These are phyloP conservation scores for Allomyces javanicus DNA, from an alignment of 192 early-diverging fungal genomes.

Conservation along the genomic window DNA sequence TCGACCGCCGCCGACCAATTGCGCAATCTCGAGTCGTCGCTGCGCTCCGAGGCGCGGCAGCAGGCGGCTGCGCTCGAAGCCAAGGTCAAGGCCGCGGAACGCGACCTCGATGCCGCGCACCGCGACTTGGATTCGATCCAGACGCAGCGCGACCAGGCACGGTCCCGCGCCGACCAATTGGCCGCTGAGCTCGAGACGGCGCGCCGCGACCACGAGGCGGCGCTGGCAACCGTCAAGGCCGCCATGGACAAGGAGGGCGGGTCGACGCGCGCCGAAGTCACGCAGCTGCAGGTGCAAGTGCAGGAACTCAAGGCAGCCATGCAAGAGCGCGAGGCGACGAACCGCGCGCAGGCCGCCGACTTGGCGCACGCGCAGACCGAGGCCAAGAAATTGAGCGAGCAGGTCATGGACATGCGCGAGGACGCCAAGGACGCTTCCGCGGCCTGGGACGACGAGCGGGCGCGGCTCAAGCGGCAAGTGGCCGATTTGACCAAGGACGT, in stretches of 20 bases:
- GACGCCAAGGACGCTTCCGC: neutral
- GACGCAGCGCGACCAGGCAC: no score
- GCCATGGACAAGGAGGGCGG: neutral
- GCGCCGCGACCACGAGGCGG: neutral
- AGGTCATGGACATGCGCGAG: neutral
- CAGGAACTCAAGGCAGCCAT: neutral
- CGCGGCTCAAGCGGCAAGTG: slow-evolving; percentile 2
- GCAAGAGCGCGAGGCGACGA: neutral
- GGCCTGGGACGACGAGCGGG: neutral
- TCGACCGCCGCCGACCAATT: no score
- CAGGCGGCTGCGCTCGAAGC: slow-evolving; percentile 2
- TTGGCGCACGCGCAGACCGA: neutral
- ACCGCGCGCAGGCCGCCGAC: neutral
- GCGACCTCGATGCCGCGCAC: slow-evolving; percentile 1
- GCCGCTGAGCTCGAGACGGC: neutral
- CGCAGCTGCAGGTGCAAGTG: neutral
- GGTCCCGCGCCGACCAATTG: no score
- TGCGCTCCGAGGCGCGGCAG: neutral
- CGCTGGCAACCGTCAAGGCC: neutral
- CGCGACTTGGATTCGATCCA: neutral
- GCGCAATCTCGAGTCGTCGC: no score
- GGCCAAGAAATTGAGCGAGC: neutral
- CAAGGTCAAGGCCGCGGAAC: slow-evolving; percentile 2
- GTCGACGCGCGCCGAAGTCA: neutral
- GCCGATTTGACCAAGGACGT: neutral